Conservation (phyloP, 805 yeast genomes). For the Ogataea populi-albae region DNA sequence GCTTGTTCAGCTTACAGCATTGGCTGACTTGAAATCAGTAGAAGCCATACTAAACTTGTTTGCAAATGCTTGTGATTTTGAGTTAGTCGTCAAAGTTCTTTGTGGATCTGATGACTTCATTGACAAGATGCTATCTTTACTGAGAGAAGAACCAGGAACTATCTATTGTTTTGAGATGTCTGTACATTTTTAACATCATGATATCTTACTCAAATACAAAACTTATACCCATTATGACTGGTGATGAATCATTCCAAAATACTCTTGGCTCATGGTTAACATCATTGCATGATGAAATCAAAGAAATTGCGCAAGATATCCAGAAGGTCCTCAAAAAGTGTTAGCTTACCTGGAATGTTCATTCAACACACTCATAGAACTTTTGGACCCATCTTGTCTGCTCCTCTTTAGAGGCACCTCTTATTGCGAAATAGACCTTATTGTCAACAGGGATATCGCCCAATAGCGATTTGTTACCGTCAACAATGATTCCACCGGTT, state of each 20-base stretch:
- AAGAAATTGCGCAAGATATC: conserved; percentile 3
- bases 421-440: conserved; percentile 12
- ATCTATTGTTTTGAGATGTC: conserved; percentile 22
- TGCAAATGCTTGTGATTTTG: conserved; percentile 29
- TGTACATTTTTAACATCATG: conserved; percentile 22
- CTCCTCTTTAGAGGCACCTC: conserved; percentile 18
- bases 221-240: too few relatives aligned
- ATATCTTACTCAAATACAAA: conserved; percentile 4
- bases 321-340: too few relatives aligned
- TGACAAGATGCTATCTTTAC: conserved; percentile 12
- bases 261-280: too few relatives aligned
- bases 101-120: conserved; percentile 19
- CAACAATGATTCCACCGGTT: conserved; percentile 57
- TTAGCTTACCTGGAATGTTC: too few relatives aligned
- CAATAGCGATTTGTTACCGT: conserved; percentile 51
- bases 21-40: conserved; percentile 41
- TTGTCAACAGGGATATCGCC: conserved; percentile 41
- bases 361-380: conserved; percentile 10
- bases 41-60: conserved; percentile 30
- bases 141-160: conserved; percentile 17
- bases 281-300: too few relatives aligned
- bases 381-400: conserved; percentile 13
- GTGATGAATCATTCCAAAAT: too few relatives aligned
- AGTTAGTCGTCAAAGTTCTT: conserved; percentile 22
- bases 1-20: conserved; percentile 38